Evolutionary conservation across 495 filamentous ascomycete species (phyloP).

Genomic region (Aspergillus indologenus): DNA sequence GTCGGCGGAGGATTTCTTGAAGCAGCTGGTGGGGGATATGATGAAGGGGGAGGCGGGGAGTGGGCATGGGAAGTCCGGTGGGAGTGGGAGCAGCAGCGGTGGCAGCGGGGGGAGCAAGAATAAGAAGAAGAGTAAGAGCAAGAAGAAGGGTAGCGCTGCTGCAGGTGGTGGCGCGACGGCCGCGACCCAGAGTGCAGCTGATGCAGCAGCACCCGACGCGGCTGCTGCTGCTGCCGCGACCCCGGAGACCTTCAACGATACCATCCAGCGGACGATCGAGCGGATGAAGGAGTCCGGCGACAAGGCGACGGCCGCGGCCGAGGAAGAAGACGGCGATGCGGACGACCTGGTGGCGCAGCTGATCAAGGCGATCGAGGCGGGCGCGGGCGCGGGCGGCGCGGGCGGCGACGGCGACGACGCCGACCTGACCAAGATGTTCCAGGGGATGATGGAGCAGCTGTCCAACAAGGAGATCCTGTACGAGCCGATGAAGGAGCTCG

Average conservation of each 20-base stretch:
- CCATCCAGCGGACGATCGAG: constrained; percentile 86
- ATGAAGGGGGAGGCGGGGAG: constrained; percentile 56
- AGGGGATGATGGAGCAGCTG: constrained; percentile 98
- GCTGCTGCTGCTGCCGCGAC: constrained; percentile 22
- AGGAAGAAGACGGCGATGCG: constrained; percentile 57
- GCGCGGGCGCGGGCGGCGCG: constrained; percentile 32
- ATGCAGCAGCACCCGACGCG: constrained; percentile 8
- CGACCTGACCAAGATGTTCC: constrained; percentile 85
- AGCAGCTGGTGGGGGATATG: constrained; percentile 75
- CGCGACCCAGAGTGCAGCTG: constrained; percentile 4
- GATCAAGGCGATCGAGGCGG: constrained; percentile 70
- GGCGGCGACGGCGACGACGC: constrained; percentile 70
- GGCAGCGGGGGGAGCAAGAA: not conserved
- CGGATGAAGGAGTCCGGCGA: constrained; percentile 86
- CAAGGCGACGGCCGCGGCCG: constrained; percentile 73
- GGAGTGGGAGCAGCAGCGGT: constrained; percentile 15
- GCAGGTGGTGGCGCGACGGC: not conserved
- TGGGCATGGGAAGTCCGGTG: constrained; percentile 25
- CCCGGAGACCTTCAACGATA: constrained; percentile 75
- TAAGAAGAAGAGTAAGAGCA: not conserved
- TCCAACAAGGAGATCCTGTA: constrained; percentile 98
- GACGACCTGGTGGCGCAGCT: constrained; percentile 84
- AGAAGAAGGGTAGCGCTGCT: not conserved
- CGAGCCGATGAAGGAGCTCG: constrained; percentile 95
- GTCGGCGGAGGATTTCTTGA: constrained; percentile 73